Base-by-base conservation (phyloP, 805 yeast species). In the Pichia rugopelliculosa region DNA sequence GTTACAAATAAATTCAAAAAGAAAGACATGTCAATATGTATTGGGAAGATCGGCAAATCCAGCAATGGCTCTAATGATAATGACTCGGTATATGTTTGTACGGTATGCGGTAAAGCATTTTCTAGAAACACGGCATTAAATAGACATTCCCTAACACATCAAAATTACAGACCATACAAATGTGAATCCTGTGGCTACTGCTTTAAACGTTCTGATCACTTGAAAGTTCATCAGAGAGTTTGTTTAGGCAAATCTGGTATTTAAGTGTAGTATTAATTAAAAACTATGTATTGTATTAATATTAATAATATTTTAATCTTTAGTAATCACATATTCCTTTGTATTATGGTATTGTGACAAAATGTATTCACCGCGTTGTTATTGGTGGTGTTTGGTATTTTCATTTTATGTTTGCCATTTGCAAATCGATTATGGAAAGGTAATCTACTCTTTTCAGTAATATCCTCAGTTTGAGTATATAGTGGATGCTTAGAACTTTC, bases 141-240 rank as follows among this genome's bases (percentile, higher is more conserved):
- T 25, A 54, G 63, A 44, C 65, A 60, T 40, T 53, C 59, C 3
- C 27, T 59, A 20, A 58, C 59, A 0, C 65, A 60, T 44, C 55
- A 59, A 3, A 57, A 59, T 37, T 56, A 57, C 39, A 48, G 63
- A 40, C 62, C 61, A 17, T 61, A 55, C 42, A 52, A 50, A 20
- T 60, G 65, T 49, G 45, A 53, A 8, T 52, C 50, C 25, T 60
- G 65, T 52, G 59, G 59, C 3, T 49, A 58, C 17, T 59, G 60
- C 13, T 60, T 60, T 45, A 55, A 60, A 42, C 49, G 64, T 41
- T 59, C 65, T 1, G 65, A 59, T 41, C 59, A 60, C 41, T 43
- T 60, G 47, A 59, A 53, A 40, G 58, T 56, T 25, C 65, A 60
- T 41, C 55, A 57, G 17, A 17, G 44, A 15, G 39, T 23, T 13